Evolutionary conservation across 805 yeast species (phyloP), one percentile per base, ranked within the genome.

Genomic region (Barnettozyma populi): DNA sequence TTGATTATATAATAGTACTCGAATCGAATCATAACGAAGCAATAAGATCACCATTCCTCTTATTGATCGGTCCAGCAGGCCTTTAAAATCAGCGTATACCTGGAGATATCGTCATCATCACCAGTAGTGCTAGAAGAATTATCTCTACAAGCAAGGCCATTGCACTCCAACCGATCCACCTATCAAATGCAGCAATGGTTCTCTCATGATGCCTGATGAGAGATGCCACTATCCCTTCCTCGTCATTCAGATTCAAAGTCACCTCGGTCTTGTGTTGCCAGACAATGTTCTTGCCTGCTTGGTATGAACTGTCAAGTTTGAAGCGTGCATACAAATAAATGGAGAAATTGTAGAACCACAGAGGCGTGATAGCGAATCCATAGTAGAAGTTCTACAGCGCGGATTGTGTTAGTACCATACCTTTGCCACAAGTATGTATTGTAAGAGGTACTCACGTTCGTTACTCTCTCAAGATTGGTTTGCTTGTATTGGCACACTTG

Each of bases 281-380:
- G 13, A 20, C 11, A 2, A 56, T 47, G 24, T 46, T 50, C 36
- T 57, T 57, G 24, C 57, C 53, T 41, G 56, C 49, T 37, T 44
- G 32, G 32, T 53, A 60, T 7, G 49, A 46, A 16, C 27, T n/a
- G 16, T 38, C 35, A 2, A 46, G 21, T 2, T 47, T 39, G 4
- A 19, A 7, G 13, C 13, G 6, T 5, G 54, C 27, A 10, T 21
- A 21, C 9, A 48, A 1, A 43, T 46, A 56, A 2, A 57, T 23
- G 8, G 4, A 20, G 7, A 48, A n/a, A 36, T 57, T 60, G 36
- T 44, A 48, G 1, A 58, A 3, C 62, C 62, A 60, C 9, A 57
- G 20, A 3, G 53, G 52, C n/a, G 47, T 45, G 13, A 52, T 36
- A 7, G 43, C n/a, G 8, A 54, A 36, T 2, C 64, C 64, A 45